Percentiles rank a stretch among this genome's conserved stretches.
These are phyloP conservation scores for Torulaspora quercuum DNA, from an alignment of 805 yeast species.

Conservation along the genomic window DNA sequence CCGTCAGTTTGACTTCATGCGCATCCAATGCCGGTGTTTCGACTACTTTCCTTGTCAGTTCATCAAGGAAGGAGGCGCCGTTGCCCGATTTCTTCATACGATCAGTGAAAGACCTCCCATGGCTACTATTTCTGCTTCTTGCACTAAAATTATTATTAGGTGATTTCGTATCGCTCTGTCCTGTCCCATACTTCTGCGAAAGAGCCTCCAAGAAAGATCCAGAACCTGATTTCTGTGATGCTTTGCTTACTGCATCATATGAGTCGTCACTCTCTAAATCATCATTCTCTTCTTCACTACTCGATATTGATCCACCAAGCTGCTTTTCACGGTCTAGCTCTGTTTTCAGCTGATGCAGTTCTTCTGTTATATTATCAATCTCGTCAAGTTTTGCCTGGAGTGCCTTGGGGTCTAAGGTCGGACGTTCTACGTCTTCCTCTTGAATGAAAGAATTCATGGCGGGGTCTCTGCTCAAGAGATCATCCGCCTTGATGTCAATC, in stretches of 20 bases:
- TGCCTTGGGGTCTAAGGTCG: constrained; percentile 30
- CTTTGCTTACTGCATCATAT: constrained; percentile 9
- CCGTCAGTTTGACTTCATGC: too few species aligned
- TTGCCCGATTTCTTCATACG: constrained; percentile 30
- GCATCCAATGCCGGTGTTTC: too few species aligned
- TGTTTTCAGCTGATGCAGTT: constrained; percentile 18
- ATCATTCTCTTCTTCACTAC: constrained; percentile 13
- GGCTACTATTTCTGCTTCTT: constrained; percentile 14
- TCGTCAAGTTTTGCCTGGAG: constrained; percentile 25
- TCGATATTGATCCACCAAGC: constrained; percentile 12
- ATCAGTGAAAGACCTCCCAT: constrained; percentile 29
- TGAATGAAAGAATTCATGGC: constrained; percentile 3
- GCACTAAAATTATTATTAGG: constrained; percentile 1
- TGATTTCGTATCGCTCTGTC: constrained; percentile 15
- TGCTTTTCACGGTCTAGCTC: constrained; percentile 9
- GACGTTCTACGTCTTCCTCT: constrained; percentile 1
- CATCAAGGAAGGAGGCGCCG: constrained; percentile 28
- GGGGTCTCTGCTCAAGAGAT: constrained; percentile 8
- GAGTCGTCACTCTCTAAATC: constrained; percentile 11
- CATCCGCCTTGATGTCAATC: constrained; percentile 43
- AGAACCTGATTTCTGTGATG: constrained; percentile 13
- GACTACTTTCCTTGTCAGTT: constrained; percentile 24
- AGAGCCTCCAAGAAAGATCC: constrained; percentile 34
- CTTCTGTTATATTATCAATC: constrained; percentile 26
- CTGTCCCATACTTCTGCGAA: constrained; percentile 36